These are phyloP conservation scores for Bothriochloa decipiens DNA, from an alignment of 176 grass and related monocot species.

Conservation along the genomic window DNA sequence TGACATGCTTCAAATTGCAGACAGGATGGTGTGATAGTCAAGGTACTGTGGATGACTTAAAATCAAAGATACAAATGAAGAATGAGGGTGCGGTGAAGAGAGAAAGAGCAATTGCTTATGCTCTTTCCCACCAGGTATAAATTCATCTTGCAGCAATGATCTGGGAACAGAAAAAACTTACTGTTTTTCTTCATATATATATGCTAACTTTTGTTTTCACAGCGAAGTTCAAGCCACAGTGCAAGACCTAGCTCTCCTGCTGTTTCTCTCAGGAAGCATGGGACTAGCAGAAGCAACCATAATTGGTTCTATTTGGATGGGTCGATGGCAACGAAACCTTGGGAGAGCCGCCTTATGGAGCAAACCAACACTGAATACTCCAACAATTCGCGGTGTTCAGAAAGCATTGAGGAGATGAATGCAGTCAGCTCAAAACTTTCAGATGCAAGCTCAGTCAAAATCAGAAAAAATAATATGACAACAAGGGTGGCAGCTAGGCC, in stretches of 20 bases:
- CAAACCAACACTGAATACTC: slow-evolving; percentile 54
- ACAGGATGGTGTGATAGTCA: slow-evolving; percentile 83
- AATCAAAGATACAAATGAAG: slow-evolving; percentile 77
- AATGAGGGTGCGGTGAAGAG: slow-evolving; percentile 76
- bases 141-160: slow-evolving; percentile 6
- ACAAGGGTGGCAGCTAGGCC: slow-evolving; percentile 69
- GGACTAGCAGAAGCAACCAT: slow-evolving; percentile 39
- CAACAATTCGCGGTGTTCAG: slow-evolving; percentile 46
- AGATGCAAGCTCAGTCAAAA: slow-evolving; percentile 57
- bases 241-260: slow-evolving; percentile 52
- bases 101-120: slow-evolving; percentile 77
- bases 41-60: slow-evolving; percentile 71
- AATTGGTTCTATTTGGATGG: slow-evolving; percentile 65
- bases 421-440: slow-evolving; percentile 52
- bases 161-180: neutral
- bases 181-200: neutral
- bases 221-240: slow-evolving; percentile 48
- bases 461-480: slow-evolving; percentile 73
- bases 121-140: slow-evolving; percentile 72
- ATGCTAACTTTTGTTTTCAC: slow-evolving; percentile 22
- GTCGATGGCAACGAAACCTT: slow-evolving; percentile 79
- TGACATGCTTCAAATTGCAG: slow-evolving; percentile 49
- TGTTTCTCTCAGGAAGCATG: slow-evolving; percentile 52
- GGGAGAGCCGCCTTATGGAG: slow-evolving; percentile 73
- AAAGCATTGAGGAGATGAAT: slow-evolving; percentile 52